Percentiles rank a stretch among this genome's conserved stretches.
Evolutionary conservation across 441 rosid species (phyloP).

Genomic region (Francoa sonchifolia): DNA sequence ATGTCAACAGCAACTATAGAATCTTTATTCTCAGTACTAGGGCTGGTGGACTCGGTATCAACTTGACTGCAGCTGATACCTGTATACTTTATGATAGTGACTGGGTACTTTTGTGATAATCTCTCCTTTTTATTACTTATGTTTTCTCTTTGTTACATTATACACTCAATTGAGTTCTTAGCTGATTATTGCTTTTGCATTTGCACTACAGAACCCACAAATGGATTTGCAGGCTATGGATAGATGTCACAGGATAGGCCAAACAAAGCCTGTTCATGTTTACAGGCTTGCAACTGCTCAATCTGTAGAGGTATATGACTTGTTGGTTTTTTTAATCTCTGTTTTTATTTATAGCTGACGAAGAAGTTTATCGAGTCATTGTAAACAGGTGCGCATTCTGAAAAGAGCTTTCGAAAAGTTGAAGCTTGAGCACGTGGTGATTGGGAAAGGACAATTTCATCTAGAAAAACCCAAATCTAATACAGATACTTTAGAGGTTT

Average conservation of each 20-base stretch:
- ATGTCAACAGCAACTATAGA: conserved; percentile 49
- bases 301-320: conserved; percentile 63
- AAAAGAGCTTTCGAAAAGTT: conserved; percentile 86
- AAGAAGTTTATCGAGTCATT: conserved; percentile 11
- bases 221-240: conserved; percentile 99
- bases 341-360: too few species aligned
- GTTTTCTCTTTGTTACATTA: background rate
- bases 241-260: conserved; percentile 96
- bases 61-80: conserved; percentile 93
- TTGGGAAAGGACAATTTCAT: conserved; percentile 86
- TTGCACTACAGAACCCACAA: conserved; percentile 70
- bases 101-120: conserved; percentile 75
- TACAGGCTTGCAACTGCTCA: conserved; percentile 91
- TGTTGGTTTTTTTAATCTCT: background rate
- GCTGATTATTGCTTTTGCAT: conserved; percentile 11
- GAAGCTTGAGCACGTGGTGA: conserved; percentile 95
- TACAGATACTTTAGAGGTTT: conserved; percentile 36
- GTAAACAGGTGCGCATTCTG: conserved; percentile 71
- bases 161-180: conserved; percentile 1
- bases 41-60: conserved; percentile 98
- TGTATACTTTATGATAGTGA: conserved; percentile 96
- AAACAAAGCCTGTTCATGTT: conserved; percentile 97
- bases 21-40: conserved; percentile 91
- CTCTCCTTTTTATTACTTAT: too few species aligned
- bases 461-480: conserved; percentile 56